Evolutionary conservation across 208 protist species (phyloP).

Genomic region (Naegleria fowleri): DNA sequence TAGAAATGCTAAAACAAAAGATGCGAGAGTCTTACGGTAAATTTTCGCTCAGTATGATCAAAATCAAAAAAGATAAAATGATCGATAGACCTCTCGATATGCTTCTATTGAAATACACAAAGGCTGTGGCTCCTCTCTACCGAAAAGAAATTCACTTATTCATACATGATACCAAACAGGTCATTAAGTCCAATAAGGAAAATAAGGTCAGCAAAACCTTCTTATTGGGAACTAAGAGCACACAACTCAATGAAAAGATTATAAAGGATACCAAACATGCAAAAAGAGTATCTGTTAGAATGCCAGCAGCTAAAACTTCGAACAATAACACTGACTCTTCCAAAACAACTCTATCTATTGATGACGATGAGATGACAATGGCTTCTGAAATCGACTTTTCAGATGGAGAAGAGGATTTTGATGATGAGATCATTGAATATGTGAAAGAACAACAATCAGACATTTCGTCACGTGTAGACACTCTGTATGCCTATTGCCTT

Average conservation of each 20-base stretch:
- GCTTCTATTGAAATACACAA: not conserved
- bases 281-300: not conserved
- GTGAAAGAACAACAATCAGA: not conserved
- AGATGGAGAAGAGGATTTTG: not conserved
- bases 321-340: not conserved
- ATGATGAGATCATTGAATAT: slow-evolving; percentile 11
- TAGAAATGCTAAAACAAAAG: not conserved
- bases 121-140: not conserved
- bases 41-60: not conserved
- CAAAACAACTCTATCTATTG: not conserved
- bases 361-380: not conserved
- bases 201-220: not conserved
- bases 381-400: slow-evolving; percentile 10
- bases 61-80: not conserved
- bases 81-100: not conserved
- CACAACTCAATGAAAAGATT: not conserved
- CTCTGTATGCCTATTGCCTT: not conserved
- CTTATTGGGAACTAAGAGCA: not conserved
- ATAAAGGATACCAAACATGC: not conserved
- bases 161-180: not conserved
- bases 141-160: slow-evolving; percentile 1
- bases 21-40: not conserved
- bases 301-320: not conserved
- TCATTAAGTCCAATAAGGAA: not conserved
- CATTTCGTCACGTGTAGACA: not conserved